A percentile compares a stretch with the other conserved stretches of the same genome.
Evolutionary conservation across 2,329 filamentous ascomycete species (phyloP).

Genomic region (Blastomyces parvus): DNA sequence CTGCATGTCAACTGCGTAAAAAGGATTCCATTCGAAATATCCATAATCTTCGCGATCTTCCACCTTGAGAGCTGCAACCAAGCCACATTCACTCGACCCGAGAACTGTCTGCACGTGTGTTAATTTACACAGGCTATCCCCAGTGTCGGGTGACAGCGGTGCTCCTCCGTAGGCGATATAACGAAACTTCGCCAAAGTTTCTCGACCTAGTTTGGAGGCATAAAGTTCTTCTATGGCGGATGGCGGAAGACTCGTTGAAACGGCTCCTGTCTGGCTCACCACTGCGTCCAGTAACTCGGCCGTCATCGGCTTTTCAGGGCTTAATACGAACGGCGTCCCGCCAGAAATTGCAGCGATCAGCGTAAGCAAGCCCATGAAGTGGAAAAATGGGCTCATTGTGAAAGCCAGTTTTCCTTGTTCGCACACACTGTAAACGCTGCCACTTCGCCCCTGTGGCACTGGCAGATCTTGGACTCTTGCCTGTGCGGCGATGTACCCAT

Average conservation of each 20-base stretch:
- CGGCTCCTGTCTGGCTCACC: slow-evolving; percentile 16
- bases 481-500: slow-evolving; percentile 20
- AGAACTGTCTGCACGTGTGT: slow-evolving; percentile 15
- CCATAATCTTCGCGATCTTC: slow-evolving; percentile 23
- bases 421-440: slow-evolving; percentile 11
- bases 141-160: slow-evolving; percentile 16
- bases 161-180: slow-evolving; percentile 19
- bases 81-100: slow-evolving; percentile 20
- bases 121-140: slow-evolving; percentile 15
- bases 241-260: slow-evolving; percentile 18
- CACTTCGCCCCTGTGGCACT: slow-evolving; percentile 16
- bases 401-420: slow-evolving; percentile 15
- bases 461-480: slow-evolving; percentile 11
- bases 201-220: slow-evolving; percentile 15
- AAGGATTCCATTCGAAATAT: slow-evolving; percentile 29
- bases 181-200: slow-evolving; percentile 13
- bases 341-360: slow-evolving; percentile 18
- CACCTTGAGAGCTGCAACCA: slow-evolving; percentile 14
- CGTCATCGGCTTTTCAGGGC: slow-evolving; percentile 22
- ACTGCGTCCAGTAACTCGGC: slow-evolving; percentile 18
- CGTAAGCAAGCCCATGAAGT: slow-evolving; percentile 21
- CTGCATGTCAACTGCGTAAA: slow-evolving; percentile 24
- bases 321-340: slow-evolving; percentile 16
- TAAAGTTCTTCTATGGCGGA: slow-evolving; percentile 23
- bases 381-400: slow-evolving; percentile 21